These are phyloP conservation scores for Macroventuria anomochaeta DNA, from an alignment of 2,329 filamentous ascomycete genomes.

Conservation along the genomic window DNA sequence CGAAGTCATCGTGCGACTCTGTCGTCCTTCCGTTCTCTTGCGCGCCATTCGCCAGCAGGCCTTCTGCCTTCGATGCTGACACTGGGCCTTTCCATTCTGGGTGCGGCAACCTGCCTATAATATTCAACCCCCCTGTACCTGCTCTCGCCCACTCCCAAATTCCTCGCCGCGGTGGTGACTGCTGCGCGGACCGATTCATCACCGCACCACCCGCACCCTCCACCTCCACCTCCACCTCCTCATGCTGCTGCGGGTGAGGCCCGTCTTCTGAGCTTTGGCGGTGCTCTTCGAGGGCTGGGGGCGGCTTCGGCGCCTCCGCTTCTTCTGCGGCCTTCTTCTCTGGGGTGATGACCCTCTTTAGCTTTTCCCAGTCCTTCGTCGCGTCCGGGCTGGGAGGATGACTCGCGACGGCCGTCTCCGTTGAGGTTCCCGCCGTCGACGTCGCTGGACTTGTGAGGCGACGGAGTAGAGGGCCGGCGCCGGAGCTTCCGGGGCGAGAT, in stretches of 20 bases:
- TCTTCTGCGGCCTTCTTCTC: slow-evolving; percentile 27
- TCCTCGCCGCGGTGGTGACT: slow-evolving; percentile 33
- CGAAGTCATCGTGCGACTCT: slow-evolving; percentile 39
- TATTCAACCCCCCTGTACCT: slow-evolving; percentile 37
- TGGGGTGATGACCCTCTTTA: slow-evolving; percentile 32
- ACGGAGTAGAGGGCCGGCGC: slow-evolving; percentile 44
- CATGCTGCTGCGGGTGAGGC: slow-evolving; percentile 35
- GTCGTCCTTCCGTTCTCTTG: slow-evolving; percentile 16
- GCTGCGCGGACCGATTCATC: slow-evolving; percentile 12
- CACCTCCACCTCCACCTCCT: slow-evolving; percentile 5
- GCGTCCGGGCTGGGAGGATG: slow-evolving; percentile 34
- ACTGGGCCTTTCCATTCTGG: slow-evolving; percentile 36
- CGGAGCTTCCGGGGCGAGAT: slow-evolving; percentile 42
- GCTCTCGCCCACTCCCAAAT: slow-evolving; percentile 46
- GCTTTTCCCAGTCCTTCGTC: slow-evolving; percentile 33
- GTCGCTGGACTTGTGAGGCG: slow-evolving; percentile 45
- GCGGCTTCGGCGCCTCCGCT: slow-evolving; percentile 26
- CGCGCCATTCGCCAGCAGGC: slow-evolving; percentile 16
- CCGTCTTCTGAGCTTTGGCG: slow-evolving; percentile 44
- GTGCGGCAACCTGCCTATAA: slow-evolving; percentile 41
- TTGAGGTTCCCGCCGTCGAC: slow-evolving; percentile 44
- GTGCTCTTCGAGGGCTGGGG: slow-evolving; percentile 42
- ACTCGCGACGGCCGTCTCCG: slow-evolving; percentile 39
- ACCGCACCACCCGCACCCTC: slow-evolving; percentile 6
- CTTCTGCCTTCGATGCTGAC: slow-evolving; percentile 21